A percentile compares a stretch with the other conserved stretches of the same genome.
These are phyloP conservation scores for Fusarium sambucinum DNA, from an alignment of 2,329 filamentous ascomycete species.

Conservation along the genomic window DNA sequence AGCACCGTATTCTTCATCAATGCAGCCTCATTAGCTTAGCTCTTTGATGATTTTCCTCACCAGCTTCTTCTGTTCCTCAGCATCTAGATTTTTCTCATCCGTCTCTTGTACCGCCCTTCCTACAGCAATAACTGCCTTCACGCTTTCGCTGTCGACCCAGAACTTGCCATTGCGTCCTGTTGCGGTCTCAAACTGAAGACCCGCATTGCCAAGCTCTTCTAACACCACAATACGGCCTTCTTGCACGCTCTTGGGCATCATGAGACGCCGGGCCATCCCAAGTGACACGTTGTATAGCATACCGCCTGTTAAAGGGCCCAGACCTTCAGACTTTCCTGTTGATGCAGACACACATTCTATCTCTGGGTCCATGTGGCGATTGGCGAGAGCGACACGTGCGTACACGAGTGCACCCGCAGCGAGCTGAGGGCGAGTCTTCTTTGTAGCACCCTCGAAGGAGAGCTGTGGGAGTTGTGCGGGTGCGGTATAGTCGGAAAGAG, in stretches of 20 bases:
- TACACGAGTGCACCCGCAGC: constrained; percentile 84
- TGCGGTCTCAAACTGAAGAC: constrained; percentile 90
- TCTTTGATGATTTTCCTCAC: constrained; percentile 75
- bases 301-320: constrained; percentile 85
- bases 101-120: constrained; percentile 82
- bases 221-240: constrained; percentile 78
- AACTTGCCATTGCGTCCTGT: constrained; percentile 92
- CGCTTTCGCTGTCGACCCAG: constrained; percentile 86
- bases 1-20: constrained; percentile 24
- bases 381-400: constrained; percentile 82
- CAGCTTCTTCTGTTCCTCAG: constrained; percentile 77
- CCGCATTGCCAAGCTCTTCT: constrained; percentile 80
- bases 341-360: constrained; percentile 88
- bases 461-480: constrained; percentile 83
- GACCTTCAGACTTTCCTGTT: constrained; percentile 88
- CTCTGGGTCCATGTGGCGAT: constrained; percentile 88
- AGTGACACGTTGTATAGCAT: constrained; percentile 87
- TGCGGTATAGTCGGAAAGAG: constrained; percentile 73
- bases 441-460: constrained; percentile 91
- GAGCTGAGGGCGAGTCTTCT: constrained; percentile 89
- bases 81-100: constrained; percentile 74
- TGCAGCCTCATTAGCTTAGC: constrained; percentile 56
- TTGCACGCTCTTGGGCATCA: constrained; percentile 72
- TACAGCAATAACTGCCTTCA: constrained; percentile 80
- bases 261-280: constrained; percentile 82